Base-by-base conservation (phyloP, 352 stramenopile species). In the Pythium biforme region DNA sequence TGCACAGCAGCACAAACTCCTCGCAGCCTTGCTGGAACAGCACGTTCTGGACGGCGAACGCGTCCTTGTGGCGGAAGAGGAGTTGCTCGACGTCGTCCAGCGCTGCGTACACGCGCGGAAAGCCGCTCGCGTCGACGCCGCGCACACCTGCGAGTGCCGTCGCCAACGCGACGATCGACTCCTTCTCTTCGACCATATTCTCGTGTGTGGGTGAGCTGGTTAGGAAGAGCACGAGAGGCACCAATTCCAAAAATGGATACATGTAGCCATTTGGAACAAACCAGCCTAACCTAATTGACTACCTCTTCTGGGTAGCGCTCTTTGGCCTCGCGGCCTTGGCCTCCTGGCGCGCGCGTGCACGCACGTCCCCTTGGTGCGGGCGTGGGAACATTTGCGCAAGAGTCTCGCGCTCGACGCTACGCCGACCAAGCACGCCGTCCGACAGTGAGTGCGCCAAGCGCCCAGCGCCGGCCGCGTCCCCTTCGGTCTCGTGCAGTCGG, bases 1-100 rank as follows among this genome's bases (percentile, higher is more conserved):
- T 90, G 62, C 69, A 85, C n/a, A 84, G 64, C 3, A 90, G 59
- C 25, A 88, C 49, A 46, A 84, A 86, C 62, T 90, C 81, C 48
- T 90, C 73, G 25, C 73, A 83, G 1, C 76, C 79, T 50, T 81
- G 75, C 52, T 88, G 79, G 59, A 86, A 88, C 20, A 67, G 52
- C 37, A 62, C 41, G 31, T 65, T 82, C 34, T 58, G 17, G 23
- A 78, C 55, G 2, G 76, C 76, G 41, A 78, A 86, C 11, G 31
- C 53, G 33, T 77, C 70, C 55, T 86, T 88, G 67, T 86, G 73
- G 0, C 64, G 37, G 34, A 84, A 84, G 33, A 88, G 61, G 19
- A 72, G 50, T 9, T 73, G 58, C 47, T 88, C 76, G 17, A 69
- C 64, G 27, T 70, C 59, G 39, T 81, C 65, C 7, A 88, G 68